Evolutionary conservation across 2,329 filamentous ascomycete species (phyloP).

Genomic region (Trichoderma hamatum): DNA sequence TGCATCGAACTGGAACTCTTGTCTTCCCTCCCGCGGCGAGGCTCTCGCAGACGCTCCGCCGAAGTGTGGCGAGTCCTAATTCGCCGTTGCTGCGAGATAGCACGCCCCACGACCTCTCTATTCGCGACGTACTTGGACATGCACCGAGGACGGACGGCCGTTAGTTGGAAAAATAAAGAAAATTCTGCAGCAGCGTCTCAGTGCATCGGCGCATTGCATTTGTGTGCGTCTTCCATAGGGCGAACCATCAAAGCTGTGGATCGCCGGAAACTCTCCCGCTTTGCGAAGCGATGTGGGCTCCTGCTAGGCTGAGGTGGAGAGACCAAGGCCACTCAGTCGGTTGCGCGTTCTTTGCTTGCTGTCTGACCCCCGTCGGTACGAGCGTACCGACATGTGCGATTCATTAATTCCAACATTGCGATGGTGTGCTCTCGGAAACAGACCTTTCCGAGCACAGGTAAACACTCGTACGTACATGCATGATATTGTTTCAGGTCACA

Average conservation of each 20-base stretch:
- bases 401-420: background rate
- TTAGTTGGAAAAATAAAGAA: background rate
- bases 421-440: conserved; percentile 1
- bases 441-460: background rate
- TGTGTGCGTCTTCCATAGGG: conserved; percentile 24
- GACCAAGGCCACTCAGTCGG: background rate
- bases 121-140: background rate
- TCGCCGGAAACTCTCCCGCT: conserved; percentile 26
- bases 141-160: background rate
- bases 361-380: background rate
- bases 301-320: conserved; percentile 7
- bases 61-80: conserved; percentile 26
- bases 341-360: background rate
- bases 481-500: conserved; percentile 11
- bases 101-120: conserved; percentile 6
- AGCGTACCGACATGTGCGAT: conserved; percentile 1
- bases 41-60: conserved; percentile 15
- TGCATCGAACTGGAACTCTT: background rate
- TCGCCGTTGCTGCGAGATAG: conserved; percentile 16
- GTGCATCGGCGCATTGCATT: conserved; percentile 20
- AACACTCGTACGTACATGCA: conserved; percentile 15
- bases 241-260: conserved; percentile 19
- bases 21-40: conserved; percentile 2
- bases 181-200: conserved; percentile 23
- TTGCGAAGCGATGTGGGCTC: conserved; percentile 4